Percentiles rank a stretch among this genome's conserved stretches.
Conservation (phyloP, 1,139 yeast species). For the Hemisphaericaspora xylofermentans region DNA sequence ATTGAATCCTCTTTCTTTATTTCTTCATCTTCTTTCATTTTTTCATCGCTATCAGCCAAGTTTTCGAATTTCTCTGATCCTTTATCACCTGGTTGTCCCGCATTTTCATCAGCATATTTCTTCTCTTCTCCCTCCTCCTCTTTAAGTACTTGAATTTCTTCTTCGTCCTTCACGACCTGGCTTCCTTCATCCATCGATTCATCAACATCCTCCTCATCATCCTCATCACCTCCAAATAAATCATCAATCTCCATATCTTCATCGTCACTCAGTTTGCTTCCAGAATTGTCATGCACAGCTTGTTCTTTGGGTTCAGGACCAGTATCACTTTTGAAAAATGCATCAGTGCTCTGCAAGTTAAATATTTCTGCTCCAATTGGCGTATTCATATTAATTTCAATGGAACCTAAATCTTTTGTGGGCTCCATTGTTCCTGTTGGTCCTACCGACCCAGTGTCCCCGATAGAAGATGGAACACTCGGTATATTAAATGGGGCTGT, state of each 20-base stretch:
- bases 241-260: conserved; percentile 39
- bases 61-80: conserved; percentile 9
- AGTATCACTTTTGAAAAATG: conserved; percentile 12
- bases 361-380: conserved; percentile 26
- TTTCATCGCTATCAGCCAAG: conserved; percentile 5
- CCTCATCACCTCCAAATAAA: conserved; percentile 40
- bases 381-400: conserved; percentile 16
- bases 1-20: not conserved
- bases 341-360: conserved; percentile 21
- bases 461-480: conserved; percentile 24
- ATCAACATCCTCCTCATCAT: conserved; percentile 17
- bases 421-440: conserved; percentile 25
- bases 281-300: conserved; percentile 23
- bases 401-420: conserved; percentile 14
- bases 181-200: not conserved
- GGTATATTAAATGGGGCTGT: conserved; percentile 25
- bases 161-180: conserved; percentile 2
- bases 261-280: conserved; percentile 27
- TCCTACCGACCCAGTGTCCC: conserved; percentile 17
- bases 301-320: conserved; percentile 20
- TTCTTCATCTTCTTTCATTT: not conserved
- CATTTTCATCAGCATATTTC: not conserved
- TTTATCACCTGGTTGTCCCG: not conserved
- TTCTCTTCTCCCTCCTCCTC: not conserved
- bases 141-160: too few relatives aligned